Evolutionary conservation across 306 rosid genomes (phyloP), one percentile per base, ranked within the genome.

Genomic region (Urtica urens): DNA sequence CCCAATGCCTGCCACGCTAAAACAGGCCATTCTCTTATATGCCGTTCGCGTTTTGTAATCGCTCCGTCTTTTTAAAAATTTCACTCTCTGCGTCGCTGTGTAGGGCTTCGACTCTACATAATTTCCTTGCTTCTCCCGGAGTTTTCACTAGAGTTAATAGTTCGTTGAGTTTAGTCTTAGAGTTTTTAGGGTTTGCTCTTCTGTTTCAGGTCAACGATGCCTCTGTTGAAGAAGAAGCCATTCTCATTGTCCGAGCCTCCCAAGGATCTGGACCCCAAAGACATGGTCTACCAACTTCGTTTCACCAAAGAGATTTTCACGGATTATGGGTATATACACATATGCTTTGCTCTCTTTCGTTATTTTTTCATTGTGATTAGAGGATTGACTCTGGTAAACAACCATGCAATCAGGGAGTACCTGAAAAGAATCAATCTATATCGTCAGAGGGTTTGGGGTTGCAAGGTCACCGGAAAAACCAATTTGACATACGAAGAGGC

Each of bases 401-500:
- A 12, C 5, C 4, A 43, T 41, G n/a, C 46, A 28, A 62, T 23
- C 66, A 90, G 95, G 53, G 82, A 79, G 51, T 90, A 90, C 73
- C 46, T 90, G 76, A 75, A 70, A 42, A 70, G 68, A 58, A 65
- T 81, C 57, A 84, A 85, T 67, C 51, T 77, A 22, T 90, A 90
- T 59, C 85, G 95, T 37, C 87, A 59, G 67, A 81, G 99, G 72
- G 40, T 81, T 58, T 90, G 99, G 99, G 69, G 50, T 60, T 90
- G 95, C 49, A 85, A 85, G 66, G 75, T 75, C 59, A 77, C 92
- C 27, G 87, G 95, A 65, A 90, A 85, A 70, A 73, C 70, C 45
- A 81, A 61, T 50, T 66, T 90, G 82, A 90, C 99, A 12, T 90
- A 72, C 57, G 99, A 90, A 61, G 99, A 90, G 76, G 99, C 99